These are phyloP conservation scores for Claviceps citrina DNA, from an alignment of 2,329 filamentous ascomycete species.

Conservation along the genomic window DNA sequence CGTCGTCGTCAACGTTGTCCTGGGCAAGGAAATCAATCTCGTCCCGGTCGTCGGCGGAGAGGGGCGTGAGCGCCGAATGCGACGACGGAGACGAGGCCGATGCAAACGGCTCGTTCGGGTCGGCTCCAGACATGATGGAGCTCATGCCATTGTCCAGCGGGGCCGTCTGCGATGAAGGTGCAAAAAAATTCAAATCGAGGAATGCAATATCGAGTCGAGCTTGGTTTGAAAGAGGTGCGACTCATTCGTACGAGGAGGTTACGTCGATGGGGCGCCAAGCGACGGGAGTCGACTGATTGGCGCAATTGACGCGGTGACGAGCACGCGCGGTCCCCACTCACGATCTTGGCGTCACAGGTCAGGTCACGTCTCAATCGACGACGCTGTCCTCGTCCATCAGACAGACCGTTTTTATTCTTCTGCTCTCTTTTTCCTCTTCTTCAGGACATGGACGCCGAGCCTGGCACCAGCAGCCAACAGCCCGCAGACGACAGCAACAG, in stretches of 20 bases:
- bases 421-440: not conserved
- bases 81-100: slow-evolving; percentile 23
- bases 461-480: not conserved
- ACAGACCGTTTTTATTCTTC: no score
- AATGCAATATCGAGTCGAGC: not conserved
- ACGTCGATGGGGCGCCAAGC: no score
- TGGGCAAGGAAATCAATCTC: slow-evolving; percentile 29
- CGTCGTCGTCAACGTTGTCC: slow-evolving; percentile 1
- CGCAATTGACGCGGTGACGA: no score
- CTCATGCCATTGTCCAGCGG: slow-evolving; percentile 21
- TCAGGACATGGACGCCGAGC: slow-evolving; percentile 1
- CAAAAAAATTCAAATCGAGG: not conserved
- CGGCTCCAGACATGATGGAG: slow-evolving; percentile 26
- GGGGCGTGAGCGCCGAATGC: slow-evolving; percentile 14
- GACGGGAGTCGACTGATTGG: no score
- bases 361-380: no score
- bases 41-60: slow-evolving; percentile 25
- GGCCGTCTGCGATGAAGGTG: not conserved
- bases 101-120: slow-evolving; percentile 19
- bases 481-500: not conserved
- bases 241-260: no score
- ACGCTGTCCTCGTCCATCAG: no score
- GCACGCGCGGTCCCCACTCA: no score
- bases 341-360: no score
- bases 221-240: no score